Percentiles rank a stretch among this genome's conserved stretches.
These are phyloP conservation scores for Pseudonitzschia delicatissima DNA, from an alignment of 108 stramenopile species.

Conservation along the genomic window DNA sequence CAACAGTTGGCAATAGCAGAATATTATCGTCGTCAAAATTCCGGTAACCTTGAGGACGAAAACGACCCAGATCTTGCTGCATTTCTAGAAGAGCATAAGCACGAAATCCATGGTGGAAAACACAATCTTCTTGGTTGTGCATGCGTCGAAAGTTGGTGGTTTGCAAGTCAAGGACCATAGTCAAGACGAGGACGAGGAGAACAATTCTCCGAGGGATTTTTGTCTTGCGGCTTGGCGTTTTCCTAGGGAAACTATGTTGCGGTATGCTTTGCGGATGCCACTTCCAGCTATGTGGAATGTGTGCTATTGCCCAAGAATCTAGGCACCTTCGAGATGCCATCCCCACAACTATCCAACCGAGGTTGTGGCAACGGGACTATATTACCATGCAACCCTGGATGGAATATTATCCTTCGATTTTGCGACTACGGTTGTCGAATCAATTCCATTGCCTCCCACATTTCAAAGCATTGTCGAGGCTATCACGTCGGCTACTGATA, in stretches of 20 bases:
- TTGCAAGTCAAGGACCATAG: background rate
- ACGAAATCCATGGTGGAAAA: constrained; percentile 26
- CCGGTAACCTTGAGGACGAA: constrained; percentile 46
- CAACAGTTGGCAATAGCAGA: constrained; percentile 35
- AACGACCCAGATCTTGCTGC: constrained; percentile 26
- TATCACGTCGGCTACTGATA: background rate
- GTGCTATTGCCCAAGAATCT: constrained; percentile 80
- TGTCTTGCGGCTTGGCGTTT: constrained; percentile 38
- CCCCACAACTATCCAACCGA: constrained; percentile 19
- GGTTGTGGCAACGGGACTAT: constrained; percentile 64
- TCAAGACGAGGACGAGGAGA: constrained; percentile 4
- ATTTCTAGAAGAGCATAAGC: constrained; percentile 25
- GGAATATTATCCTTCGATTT: constrained; percentile 60
- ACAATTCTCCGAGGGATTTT: constrained; percentile 8
- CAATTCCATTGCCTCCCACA: background rate
- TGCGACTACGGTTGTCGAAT: background rate
- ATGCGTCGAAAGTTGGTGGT: background rate
- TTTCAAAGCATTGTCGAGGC: constrained; percentile 6
- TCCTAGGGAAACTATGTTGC: constrained; percentile 36
- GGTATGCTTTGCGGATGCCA: constrained; percentile 43
- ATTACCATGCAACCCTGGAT: constrained; percentile 69
- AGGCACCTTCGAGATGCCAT: constrained; percentile 53
- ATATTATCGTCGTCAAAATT: constrained; percentile 47
- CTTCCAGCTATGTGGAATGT: constrained; percentile 70
- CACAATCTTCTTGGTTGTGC: constrained; percentile 54